phyloP scores from a whole-genome alignment of 2,329 filamentous ascomycete genomes.

The Trichophyton benhamiae region DNA sequence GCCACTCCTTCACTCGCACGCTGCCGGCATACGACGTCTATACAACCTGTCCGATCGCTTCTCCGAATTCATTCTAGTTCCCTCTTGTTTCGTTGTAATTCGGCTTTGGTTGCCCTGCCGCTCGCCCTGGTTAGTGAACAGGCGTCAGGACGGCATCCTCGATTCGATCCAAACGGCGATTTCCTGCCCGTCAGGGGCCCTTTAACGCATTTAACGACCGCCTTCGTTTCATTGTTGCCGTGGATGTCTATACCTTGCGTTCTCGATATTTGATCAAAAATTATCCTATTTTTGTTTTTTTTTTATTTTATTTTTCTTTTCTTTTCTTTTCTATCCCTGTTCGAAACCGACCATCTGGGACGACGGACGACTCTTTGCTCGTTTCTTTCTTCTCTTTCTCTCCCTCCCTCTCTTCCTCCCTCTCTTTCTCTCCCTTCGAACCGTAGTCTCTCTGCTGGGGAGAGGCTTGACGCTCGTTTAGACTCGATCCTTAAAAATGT shows the following conservation, averaged over 20 bases:
- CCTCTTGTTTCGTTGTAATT: not conserved
- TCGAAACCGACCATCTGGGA: not conserved
- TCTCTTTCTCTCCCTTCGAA: not conserved
- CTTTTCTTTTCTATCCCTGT: too few species aligned
- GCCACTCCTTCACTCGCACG: not conserved
- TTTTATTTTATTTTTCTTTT: too few species aligned
- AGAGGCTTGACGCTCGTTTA: not conserved
- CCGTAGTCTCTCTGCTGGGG: not conserved
- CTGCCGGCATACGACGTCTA: not conserved
- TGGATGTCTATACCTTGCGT: not conserved
- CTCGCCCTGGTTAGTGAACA: not conserved
- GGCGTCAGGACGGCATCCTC: not conserved
- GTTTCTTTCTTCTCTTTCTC: not conserved
- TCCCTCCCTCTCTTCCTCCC: not conserved
- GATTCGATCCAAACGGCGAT: not conserved
- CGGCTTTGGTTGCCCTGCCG: not conserved
- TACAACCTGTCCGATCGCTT: not conserved
- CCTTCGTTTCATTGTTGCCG: not conserved
- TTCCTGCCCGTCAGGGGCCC: not conserved
- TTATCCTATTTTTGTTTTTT: not conserved
- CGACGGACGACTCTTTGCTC: not conserved
- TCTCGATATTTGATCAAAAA: not conserved
- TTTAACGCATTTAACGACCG: not conserved
- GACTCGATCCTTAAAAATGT: constrained; percentile 42
- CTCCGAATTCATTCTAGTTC: not conserved